Evolutionary conservation across 129 eudicot genomes (phyloP), one percentile per base, ranked within the genome.

Genomic region (Dittrichia graveolens): DNA sequence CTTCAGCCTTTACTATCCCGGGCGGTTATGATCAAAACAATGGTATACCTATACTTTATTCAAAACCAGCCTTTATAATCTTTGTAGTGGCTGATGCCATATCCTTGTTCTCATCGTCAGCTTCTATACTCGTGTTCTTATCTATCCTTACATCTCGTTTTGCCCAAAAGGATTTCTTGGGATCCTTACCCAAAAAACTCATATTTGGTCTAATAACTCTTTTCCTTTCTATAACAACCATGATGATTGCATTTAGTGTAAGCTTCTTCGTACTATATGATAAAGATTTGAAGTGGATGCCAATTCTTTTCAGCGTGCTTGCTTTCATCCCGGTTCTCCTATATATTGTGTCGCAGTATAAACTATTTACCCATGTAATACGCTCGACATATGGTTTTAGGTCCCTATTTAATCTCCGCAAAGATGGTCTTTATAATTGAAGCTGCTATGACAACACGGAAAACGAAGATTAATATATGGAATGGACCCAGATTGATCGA

Each of bases 81-180:
- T 78, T 78, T 24, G 42, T 68, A 15, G 34, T 61, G 15, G 19
- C 62, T 6, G 71, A 78, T 61, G 67, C 73, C 0, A 3, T 78
- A n/a, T 61, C 77, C 52, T 48, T 78, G 5, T 39, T 78, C 14
- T 47, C 55, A 7, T 64, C 77, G 7, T 34, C 44, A 7, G 45
- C 65, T 6, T 78, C 82, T 3, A 40, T 78, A 3, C 19, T 78
- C 8, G 6, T 24, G 1, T 14, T 67, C 47, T 7, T 50, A 67
- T 31, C 61, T 9, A 67, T 67, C 46, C 60, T 67, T 7, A 67
- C 73, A 6, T n/a, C 61, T 8, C 47, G 61, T 49, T 67, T 47
- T 49, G 72, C 81, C 3, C 76, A 77, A 47, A 4, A n/a, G 8
- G 81, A 69, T 50, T 77, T 77, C 24, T 60, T 77, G 38, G 5